Base-by-base conservation (phyloP, 176 grass and related monocot species). In the Raddia guianensis region DNA sequence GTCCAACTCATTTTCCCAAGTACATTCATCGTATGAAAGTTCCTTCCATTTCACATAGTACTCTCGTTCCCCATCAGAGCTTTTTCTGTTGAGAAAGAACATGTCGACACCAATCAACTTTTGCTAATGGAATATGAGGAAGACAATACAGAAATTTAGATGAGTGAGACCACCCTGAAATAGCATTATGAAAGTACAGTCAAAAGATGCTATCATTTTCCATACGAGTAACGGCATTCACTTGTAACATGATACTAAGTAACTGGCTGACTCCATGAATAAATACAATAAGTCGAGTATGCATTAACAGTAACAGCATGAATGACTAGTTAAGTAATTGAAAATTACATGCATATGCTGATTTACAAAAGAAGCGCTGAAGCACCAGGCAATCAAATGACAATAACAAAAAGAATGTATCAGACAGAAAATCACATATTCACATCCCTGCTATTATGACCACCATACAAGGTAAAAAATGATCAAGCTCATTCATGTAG, bases 1-100 rank as follows among this genome's bases (percentile, higher is more conserved):
- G 62, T 96, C 91, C 12, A 88, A 85, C 77, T 88, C 91, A 51
- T 45, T 78, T 89, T 99, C 97, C 97, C 97, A 99, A 10, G 97
- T 96, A 21, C 93, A 93, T 87, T 99, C 97, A 58, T 99, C 97
- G 18, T 99, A 94, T 14, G 90, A 20, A 85, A 99, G 97, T 84
- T 99, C 97, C 70, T 93, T 99, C 97, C 97, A 99, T 91, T 99
- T 99, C 66, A 99, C 91, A 73, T 90, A 91, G 67, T 90, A 93
- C 51, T 96, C 87, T 50, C 58, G 75, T 63, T 83, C 85, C 35
- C 83, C 93, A 75, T 63, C 84, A 58, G 78, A 84, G 66, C 40
- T 83, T 88, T 93, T 93, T 69, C 97, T 99, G 73, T 68, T 66
- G 12, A 73, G 7, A 69, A 54, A 81, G 7, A 86, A 74, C 78